A percentile compares a stretch with the other conserved stretches of the same genome.
Evolutionary conservation across 257 asterid species (phyloP).

Genomic region (Lavandula angustifolia): DNA sequence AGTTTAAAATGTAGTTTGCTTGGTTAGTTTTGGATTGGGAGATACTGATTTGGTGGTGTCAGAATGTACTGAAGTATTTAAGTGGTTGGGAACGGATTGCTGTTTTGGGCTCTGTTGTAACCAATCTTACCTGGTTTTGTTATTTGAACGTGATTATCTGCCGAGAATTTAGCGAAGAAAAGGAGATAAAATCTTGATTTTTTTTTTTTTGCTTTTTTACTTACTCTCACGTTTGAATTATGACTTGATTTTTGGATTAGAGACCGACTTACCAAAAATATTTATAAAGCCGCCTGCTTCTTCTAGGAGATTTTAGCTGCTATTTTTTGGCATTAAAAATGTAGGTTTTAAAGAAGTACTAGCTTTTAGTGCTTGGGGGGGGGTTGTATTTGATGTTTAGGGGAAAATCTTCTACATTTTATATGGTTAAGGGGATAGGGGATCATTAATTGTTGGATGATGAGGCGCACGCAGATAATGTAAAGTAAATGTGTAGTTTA

Average conservation of each 20-base stretch:
- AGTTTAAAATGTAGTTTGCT: conserved; percentile 28
- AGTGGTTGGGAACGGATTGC: conserved; percentile 10
- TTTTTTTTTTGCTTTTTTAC: neutral
- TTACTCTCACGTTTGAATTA: conserved; percentile 25
- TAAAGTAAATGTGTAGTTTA: conserved; percentile 7
- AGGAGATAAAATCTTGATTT: neutral
- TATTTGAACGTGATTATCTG: neutral
- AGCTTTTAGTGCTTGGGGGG: too few species aligned
- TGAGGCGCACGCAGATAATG: conserved; percentile 8
- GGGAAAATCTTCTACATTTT: neutral
- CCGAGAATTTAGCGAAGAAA: conserved; percentile 1
- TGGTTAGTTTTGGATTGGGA: conserved; percentile 10
- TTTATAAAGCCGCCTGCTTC: too few species aligned
- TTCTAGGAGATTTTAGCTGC: too few species aligned
- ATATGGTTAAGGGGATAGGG: neutral
- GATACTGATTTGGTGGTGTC: conserved; percentile 13
- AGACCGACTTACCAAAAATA: neutral
- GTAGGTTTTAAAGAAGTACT: too few species aligned
- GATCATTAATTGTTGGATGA: conserved; percentile 14
- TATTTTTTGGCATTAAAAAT: too few species aligned
- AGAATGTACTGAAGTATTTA: conserved; percentile 1
- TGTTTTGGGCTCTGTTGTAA: conserved; percentile 4
- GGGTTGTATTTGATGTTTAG: too few species aligned
- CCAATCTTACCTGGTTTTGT: neutral
- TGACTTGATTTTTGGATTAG: conserved; percentile 23